A percentile compares a stretch with the other conserved stretches of the same genome.
phyloP scores from a whole-genome alignment of 768 basidiomycete species.

The Xerocomellus chrysenteron region DNA sequence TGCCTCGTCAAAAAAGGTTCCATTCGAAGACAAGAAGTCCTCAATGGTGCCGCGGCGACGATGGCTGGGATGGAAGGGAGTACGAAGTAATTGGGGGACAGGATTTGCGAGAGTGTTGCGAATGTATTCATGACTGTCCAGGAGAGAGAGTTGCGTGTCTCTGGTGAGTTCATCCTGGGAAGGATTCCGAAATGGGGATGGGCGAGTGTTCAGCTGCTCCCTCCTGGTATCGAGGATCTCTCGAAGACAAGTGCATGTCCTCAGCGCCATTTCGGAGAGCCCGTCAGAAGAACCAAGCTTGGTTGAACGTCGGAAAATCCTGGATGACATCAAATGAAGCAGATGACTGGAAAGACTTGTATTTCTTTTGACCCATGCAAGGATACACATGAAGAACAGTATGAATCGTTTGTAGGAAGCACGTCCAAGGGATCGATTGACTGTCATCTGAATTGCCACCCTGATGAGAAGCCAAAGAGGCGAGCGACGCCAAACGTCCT shows the following conservation, averaged over 20 bases:
- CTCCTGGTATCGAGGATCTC: neutral
- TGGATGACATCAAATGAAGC: conserved; percentile 24
- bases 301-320: conserved; percentile 15
- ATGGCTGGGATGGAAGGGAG: conserved; percentile 2
- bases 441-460: conserved; percentile 29
- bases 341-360: conserved; percentile 16
- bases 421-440: conserved; percentile 7
- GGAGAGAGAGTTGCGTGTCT: neutral
- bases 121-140: neutral
- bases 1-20: conserved; percentile 4
- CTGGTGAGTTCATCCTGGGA: neutral
- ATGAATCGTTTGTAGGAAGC: conserved; percentile 48
- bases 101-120: neutral
- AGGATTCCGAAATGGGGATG: neutral
- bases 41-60: conserved; percentile 8
- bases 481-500: conserved; percentile 27
- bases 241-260: neutral
- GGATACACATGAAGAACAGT: conserved; percentile 36
- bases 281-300: conserved; percentile 9
- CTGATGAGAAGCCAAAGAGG: conserved; percentile 35
- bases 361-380: conserved; percentile 20
- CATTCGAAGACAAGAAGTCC: conserved; percentile 16
- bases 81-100: too few relatives aligned
- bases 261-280: neutral
- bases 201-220: neutral